A percentile compares a stretch with the other conserved stretches of the same genome.
Conservation (phyloP, 1,284 basidiomycete genomes). For the Trametes versicolor region DNA sequence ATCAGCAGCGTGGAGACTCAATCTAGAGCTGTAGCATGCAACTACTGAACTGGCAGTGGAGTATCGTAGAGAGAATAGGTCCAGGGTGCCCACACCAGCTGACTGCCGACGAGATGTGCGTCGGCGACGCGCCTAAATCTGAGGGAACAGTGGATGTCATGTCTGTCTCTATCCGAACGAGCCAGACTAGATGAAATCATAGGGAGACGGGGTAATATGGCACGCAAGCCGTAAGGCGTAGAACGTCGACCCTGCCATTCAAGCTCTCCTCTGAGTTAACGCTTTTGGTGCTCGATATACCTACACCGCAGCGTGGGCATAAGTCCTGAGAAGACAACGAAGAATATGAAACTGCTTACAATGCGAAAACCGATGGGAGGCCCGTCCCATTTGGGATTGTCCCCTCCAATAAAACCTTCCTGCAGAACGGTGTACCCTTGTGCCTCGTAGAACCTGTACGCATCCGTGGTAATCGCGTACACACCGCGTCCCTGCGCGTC, state of each 20-base stretch:
- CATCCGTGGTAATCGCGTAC: constrained; percentile 8
- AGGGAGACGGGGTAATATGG: too few species aligned
- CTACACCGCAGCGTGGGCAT: neutral
- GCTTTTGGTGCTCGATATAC: constrained; percentile 9
- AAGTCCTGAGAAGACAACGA: neutral
- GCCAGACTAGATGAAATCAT: too few species aligned
- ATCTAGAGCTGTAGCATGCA: neutral
- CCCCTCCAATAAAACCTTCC: neutral
- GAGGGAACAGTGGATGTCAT: too few species aligned
- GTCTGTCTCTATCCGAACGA: neutral
- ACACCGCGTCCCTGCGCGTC: constrained; percentile 18
- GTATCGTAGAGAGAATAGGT: too few species aligned
- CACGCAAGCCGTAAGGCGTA: neutral
- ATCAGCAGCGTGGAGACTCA: neutral
- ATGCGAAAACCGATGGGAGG: neutral
- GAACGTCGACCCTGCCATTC: neutral
- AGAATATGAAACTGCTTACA: neutral
- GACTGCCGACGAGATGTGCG: too few species aligned
- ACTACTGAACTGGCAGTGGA: too few species aligned
- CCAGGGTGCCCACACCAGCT: too few species aligned
- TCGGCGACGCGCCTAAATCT: too few species aligned
- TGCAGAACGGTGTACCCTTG: neutral
- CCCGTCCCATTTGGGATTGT: neutral
- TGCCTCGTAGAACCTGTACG: constrained; percentile 3
- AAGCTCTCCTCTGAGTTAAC: neutral